phyloP scores from a whole-genome alignment of 176 grass and related monocot species.

The Musa itinerans region DNA sequence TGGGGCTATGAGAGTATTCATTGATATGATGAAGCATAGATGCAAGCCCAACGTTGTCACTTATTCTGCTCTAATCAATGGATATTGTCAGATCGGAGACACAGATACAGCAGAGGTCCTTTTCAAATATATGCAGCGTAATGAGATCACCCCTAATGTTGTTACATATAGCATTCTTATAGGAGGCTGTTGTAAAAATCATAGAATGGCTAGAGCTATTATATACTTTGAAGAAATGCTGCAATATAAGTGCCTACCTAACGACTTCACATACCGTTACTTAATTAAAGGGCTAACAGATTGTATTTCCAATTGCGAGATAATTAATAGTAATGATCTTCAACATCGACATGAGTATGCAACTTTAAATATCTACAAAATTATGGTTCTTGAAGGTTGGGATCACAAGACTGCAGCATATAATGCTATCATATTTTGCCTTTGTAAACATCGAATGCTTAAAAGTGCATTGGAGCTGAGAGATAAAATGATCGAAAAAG shows the following conservation, averaged over 20 bases:
- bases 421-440: conserved; percentile 60
- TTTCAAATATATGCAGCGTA: conserved; percentile 42
- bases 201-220: conserved; percentile 33
- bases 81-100: conserved; percentile 50
- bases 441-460: conserved; percentile 79
- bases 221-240: conserved; percentile 61
- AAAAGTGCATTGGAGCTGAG: conserved; percentile 51
- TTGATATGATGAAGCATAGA: conserved; percentile 64
- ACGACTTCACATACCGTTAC: conserved; percentile 57
- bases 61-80: conserved; percentile 53
- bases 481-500: conserved; percentile 50
- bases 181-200: conserved; percentile 50
- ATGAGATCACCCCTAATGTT: conserved; percentile 52
- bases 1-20: conserved; percentile 45
- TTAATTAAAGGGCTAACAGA: conserved; percentile 60
- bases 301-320: conserved; percentile 22
- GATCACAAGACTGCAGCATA: conserved; percentile 47
- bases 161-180: conserved; percentile 63
- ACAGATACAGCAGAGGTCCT: conserved; percentile 40
- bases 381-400: conserved; percentile 47
- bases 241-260: conserved; percentile 52
- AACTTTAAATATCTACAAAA: conserved; percentile 43
- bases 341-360: conserved; percentile 28
- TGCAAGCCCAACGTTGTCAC: conserved; percentile 60
- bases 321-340: conserved; percentile 16